phyloP scores from a whole-genome alignment of 2,329 filamentous ascomycete genomes.

The Verticillium nubilum region DNA sequence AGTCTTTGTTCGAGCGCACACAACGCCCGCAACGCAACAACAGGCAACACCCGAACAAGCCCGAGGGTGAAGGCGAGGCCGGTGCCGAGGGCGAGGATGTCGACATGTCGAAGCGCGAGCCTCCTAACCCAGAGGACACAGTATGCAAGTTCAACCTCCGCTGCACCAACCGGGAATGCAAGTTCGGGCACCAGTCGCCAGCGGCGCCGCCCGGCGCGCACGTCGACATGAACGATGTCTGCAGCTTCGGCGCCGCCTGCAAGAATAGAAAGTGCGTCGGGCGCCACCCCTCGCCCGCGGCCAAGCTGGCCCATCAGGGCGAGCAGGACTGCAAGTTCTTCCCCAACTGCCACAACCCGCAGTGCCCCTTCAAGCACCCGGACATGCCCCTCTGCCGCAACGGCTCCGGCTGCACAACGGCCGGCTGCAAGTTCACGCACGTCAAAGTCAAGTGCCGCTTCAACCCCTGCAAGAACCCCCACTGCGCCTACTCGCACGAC shows the following conservation, averaged over 20 bases:
- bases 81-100: conserved; percentile 49
- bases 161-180: conserved; percentile 86
- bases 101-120: conserved; percentile 56
- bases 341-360: conserved; percentile 82
- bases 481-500: conserved; percentile 82
- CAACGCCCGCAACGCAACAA: conserved; percentile 43
- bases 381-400: conserved; percentile 84
- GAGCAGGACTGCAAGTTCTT: conserved; percentile 88
- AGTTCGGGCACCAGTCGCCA: conserved; percentile 90
- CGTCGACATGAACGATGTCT: conserved; percentile 75
- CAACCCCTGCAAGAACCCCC: conserved; percentile 85
- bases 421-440: conserved; percentile 88
- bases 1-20: conserved; percentile 71
- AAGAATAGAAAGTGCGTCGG: conserved; percentile 93
- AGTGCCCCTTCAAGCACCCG: conserved; percentile 86
- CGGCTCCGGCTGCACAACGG: conserved; percentile 76
- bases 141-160: conserved; percentile 86
- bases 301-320: conserved; percentile 70
- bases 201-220: conserved; percentile 72
- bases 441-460: conserved; percentile 80
- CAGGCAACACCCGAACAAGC: conserved; percentile 22
- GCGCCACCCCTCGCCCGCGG: conserved; percentile 86
- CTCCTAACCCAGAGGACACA: conserved; percentile 55
- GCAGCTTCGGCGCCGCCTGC: conserved; percentile 83
- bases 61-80: conserved; percentile 21